A percentile compares a stretch with the other conserved stretches of the same genome.
Evolutionary conservation across 2,329 filamentous ascomycete species (phyloP).

Genomic region (Catunica adiposa): DNA sequence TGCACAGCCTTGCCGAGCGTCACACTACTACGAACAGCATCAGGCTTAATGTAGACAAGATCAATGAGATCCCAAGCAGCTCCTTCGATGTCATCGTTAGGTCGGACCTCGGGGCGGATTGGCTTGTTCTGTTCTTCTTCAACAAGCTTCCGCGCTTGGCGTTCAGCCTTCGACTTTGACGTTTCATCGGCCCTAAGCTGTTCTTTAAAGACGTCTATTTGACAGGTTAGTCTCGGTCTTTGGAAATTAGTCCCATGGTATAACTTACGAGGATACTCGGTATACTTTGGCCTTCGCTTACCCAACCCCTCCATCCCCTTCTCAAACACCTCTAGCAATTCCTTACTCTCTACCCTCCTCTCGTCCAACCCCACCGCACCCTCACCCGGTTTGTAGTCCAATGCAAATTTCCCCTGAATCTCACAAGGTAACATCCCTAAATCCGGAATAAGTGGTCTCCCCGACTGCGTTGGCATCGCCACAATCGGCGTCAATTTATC

Average conservation of each 20-base stretch:
- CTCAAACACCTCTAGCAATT: conserved; percentile 26
- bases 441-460: conserved; percentile 25
- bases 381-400: conserved; percentile 25
- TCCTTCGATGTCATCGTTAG: conserved; percentile 29
- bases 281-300: conserved; percentile 29
- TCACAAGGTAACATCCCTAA: conserved; percentile 27
- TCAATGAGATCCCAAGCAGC: conserved; percentile 38
- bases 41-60: conserved; percentile 31
- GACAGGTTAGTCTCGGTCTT: background rate
- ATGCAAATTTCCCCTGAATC: conserved; percentile 28
- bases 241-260: background rate
- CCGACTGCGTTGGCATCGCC: conserved; percentile 25
- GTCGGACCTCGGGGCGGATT: conserved; percentile 28
- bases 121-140: conserved; percentile 27
- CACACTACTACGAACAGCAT: conserved; percentile 23
- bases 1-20: conserved; percentile 33
- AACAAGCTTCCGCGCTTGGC: conserved; percentile 28
- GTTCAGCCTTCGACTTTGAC: conserved; percentile 29
- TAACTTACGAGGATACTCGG: conserved; percentile 27
- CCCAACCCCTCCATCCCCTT: conserved; percentile 26
- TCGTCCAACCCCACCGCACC: conserved; percentile 27
- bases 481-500: conserved; percentile 29
- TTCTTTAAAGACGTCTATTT: conserved; percentile 27
- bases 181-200: conserved; percentile 31
- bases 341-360: conserved; percentile 25